A percentile compares a stretch with the other conserved stretches of the same genome.
phyloP scores from a whole-genome alignment of 2,329 filamentous ascomycete genomes.

The Bisporella sp. region DNA sequence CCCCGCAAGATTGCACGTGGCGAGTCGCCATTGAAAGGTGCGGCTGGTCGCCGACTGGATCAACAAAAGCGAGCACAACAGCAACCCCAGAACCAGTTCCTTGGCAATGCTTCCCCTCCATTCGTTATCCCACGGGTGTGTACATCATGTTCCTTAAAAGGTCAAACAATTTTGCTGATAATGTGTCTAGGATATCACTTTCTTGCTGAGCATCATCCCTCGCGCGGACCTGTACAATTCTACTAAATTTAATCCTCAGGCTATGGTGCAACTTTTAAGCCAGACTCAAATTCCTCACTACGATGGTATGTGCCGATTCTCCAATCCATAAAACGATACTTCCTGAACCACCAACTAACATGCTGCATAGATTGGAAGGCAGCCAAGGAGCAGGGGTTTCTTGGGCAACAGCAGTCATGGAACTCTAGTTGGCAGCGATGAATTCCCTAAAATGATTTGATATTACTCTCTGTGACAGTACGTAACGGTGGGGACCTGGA shows the following conservation, averaged over 20 bases:
- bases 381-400: neutral
- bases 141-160: neutral
- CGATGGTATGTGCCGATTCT: constrained; percentile 21
- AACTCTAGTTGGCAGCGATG: no score
- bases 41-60: constrained; percentile 76
- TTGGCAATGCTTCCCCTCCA: constrained; percentile 33
- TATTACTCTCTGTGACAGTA: no score
- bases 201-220: constrained; percentile 57
- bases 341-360: neutral
- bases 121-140: constrained; percentile 63
- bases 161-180: no score
- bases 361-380: neutral
- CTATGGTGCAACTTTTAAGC: constrained; percentile 67
- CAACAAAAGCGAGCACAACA: constrained; percentile 55
- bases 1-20: constrained; percentile 82
- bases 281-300: constrained; percentile 60
- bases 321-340: neutral
- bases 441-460: no score
- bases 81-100: constrained; percentile 32
- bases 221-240: constrained; percentile 61
- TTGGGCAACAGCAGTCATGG: neutral
- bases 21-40: constrained; percentile 92
- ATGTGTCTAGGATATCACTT: constrained; percentile 40
- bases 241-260: constrained; percentile 61
- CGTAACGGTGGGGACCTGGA: no score